Base-by-base conservation (phyloP, 2,329 filamentous ascomycete genomes). In the Scolecobasidium constrictum region DNA sequence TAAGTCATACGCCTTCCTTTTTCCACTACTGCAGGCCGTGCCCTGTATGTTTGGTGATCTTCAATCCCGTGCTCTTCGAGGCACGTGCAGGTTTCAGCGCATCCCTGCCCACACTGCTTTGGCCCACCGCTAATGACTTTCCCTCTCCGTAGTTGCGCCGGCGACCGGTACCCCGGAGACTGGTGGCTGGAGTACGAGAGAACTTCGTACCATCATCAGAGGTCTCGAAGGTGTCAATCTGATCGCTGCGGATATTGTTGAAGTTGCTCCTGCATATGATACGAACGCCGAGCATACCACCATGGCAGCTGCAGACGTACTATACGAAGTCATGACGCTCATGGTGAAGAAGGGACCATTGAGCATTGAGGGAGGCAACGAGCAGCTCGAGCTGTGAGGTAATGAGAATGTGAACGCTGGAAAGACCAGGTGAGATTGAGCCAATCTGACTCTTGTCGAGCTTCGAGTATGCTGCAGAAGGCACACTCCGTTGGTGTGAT, bases 331-430 rank as follows among this genome's bases (percentile, higher is more conserved):
- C 38, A 83, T 87, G 74, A 84, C 77, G 11, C 71, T 88, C 47
- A 88, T 87, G 83, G 81, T 86, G 13, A 85, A 86, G 71, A 79
- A 78, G 52, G 83, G 83, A 0, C 81, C 81, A 0, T 63, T 86
- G 49, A 81, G 72, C 51, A 54, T 53, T 2, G 48, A 52, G 41
- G 53, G 56, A 31, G 53, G 53, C 11, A 41, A 46, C 3, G 37
- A 41, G 7, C 28, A 38, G 4, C 13, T 23, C 16, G 44, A 47
- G 13, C 36, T 44, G 42, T 44, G 38, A n/a, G n/a, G n/a, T n/a
- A n/a, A n/a, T n/a, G n/a, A n/a, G n/a, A n/a, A n/a, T n/a, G n/a
- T n/a, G n/a, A n/a, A n/a, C n/a, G n/a, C n/a, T n/a, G n/a, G n/a
- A n/a, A n/a, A n/a, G n/a, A n/a, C n/a, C n/a, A n/a, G n/a, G n/a